Evolutionary conservation across 2,329 filamentous ascomycete genomes (phyloP).

Genomic region (Calonectria henricotiae): DNA sequence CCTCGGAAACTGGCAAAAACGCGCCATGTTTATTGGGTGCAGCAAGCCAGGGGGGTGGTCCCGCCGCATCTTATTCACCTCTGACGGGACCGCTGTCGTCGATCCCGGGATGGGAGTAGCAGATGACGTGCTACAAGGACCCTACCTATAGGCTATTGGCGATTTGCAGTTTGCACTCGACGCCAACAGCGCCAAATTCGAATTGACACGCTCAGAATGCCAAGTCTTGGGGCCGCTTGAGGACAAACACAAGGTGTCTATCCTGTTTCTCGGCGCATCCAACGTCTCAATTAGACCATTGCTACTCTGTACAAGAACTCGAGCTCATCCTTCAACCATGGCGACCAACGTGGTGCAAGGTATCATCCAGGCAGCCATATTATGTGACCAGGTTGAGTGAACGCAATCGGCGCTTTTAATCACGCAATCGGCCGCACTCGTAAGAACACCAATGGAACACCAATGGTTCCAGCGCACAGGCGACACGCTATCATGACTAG

Average conservation of each 20-base stretch:
- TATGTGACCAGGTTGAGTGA: neutral
- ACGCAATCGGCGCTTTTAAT: conserved; percentile 7
- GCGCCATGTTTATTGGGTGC: conserved; percentile 7
- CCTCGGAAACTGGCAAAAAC: neutral
- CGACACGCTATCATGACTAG: neutral
- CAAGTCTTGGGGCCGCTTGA: neutral
- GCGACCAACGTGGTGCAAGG: neutral
- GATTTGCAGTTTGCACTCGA: neutral
- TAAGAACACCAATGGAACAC: neutral
- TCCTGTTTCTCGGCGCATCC: neutral
- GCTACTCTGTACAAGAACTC: neutral
- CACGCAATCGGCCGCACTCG: conserved; percentile 13
- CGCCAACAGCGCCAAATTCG: conserved; percentile 3
- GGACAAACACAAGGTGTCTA: neutral
- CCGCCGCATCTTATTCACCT: conserved; percentile 8
- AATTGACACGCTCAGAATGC: no score
- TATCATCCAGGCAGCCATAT: conserved; percentile 2
- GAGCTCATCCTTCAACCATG: neutral
- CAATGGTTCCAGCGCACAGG: conserved; percentile 5
- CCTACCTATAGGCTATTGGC: neutral
- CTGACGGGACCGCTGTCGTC: neutral
- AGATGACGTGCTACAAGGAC: conserved; percentile 10
- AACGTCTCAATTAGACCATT: neutral
- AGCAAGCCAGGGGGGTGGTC: neutral
- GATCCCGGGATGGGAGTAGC: conserved; percentile 4